phyloP scores from a whole-genome alignment of 2,329 filamentous ascomycete genomes.

The Grosmannia serpens region DNA sequence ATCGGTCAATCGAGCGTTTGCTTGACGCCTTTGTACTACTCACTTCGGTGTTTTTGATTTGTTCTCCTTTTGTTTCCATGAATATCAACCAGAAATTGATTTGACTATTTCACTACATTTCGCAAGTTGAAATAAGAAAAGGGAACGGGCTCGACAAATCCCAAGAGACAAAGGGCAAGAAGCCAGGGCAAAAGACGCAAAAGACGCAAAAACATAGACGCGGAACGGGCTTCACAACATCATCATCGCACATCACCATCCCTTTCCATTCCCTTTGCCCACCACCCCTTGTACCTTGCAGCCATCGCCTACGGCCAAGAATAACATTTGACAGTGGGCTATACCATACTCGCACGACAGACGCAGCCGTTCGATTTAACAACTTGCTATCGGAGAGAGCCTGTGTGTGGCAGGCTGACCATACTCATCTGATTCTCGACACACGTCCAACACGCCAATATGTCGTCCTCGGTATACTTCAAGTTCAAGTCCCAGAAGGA shows the following conservation, averaged over 20 bases:
- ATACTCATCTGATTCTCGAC: no score
- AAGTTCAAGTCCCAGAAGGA: conserved; percentile 99
- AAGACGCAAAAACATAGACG: background rate
- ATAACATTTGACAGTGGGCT: background rate
- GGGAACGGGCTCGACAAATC: conserved; percentile 8
- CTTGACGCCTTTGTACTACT: conserved; percentile 7
- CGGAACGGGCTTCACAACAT: background rate
- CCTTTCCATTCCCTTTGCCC: background rate
- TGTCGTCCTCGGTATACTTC: conserved; percentile 98
- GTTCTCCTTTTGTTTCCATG: conserved; percentile 7
- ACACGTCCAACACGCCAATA: conserved; percentile 30
- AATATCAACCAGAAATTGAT: conserved; percentile 14
- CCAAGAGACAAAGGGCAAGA: background rate
- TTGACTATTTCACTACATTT: conserved; percentile 13
- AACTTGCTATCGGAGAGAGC: background rate
- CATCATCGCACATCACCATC: background rate
- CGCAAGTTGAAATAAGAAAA: conserved; percentile 21
- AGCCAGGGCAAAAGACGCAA: background rate
- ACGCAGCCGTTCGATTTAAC: background rate
- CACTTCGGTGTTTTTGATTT: conserved; percentile 1
- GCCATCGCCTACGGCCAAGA: background rate
- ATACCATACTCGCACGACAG: background rate
- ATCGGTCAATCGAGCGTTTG: background rate
- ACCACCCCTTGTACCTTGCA: background rate
- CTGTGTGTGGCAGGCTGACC: background rate